phyloP scores from a whole-genome alignment of 768 basidiomycete genomes.

The Panellus pusillus region DNA sequence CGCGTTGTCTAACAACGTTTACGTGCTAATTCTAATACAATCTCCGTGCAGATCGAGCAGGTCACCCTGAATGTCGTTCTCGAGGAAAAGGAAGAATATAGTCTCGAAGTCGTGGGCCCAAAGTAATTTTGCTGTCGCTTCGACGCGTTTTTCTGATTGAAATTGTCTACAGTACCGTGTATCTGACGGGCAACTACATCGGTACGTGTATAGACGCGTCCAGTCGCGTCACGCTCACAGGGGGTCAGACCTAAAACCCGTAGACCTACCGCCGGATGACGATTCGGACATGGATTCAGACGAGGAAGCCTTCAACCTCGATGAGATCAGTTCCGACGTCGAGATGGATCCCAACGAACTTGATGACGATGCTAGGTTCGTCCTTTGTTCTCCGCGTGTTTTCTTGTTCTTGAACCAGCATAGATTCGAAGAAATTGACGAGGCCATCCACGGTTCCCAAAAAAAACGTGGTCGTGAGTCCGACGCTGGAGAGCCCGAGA shows the following conservation, averaged over 20 bases:
- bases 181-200: conserved; percentile 85
- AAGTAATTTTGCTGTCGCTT: conserved; percentile 49
- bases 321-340: conserved; percentile 80
- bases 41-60: conserved; percentile 67
- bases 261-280: conserved; percentile 49
- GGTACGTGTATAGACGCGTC: conserved; percentile 40
- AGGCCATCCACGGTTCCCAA: conserved; percentile 37
- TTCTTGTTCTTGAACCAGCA: conserved; percentile 31
- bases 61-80: conserved; percentile 68
- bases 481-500: conserved; percentile 38
- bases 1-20: conserved; percentile 30
- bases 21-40: conserved; percentile 1
- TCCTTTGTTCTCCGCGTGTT: conserved; percentile 7
- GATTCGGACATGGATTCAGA: conserved; percentile 46
- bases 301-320: conserved; percentile 64
- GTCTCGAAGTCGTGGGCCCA: conserved; percentile 74
- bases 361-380: conserved; percentile 56
- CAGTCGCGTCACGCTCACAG: conserved; percentile 2
- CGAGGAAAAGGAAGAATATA: conserved; percentile 61
- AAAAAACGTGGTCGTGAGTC: conserved; percentile 71
- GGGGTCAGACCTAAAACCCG: conserved; percentile 49
- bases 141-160: conserved; percentile 18
- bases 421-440: conserved; percentile 73
- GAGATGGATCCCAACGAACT: conserved; percentile 69
- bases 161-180: conserved; percentile 52